Evolutionary conservation across 2,329 filamentous ascomycete genomes (phyloP), one percentile per base, ranked within the genome.

Genomic region (Calonectria leucothoes): DNA sequence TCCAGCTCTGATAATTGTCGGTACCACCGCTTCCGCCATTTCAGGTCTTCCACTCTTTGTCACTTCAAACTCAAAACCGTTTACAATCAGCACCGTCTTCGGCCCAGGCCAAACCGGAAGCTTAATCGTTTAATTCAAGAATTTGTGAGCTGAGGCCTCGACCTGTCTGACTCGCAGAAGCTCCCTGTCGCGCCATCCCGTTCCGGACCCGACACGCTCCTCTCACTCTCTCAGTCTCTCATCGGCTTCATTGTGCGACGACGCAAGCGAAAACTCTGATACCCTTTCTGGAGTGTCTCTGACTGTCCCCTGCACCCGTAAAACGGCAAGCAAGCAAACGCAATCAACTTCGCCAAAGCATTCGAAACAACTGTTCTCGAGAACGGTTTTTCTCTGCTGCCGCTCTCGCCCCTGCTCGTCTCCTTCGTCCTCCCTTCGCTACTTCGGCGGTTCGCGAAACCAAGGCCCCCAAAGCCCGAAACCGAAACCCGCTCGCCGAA

Each of bases 111-210:
- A 52, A 51, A 59, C 45, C 55, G 57, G 65, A 72, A 72, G 70
- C 57, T 72, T 72, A 72, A 72, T 68, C 52, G 39, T 20, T 39
- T 45, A 61, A 63, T 63, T 55, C 55, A 57, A 63, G 29, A 14
- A 66, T 37, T 23, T 31, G 57, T 69, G 66, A 65, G n/a, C 59
- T 23, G 66, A 70, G 74, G 77, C 68, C 77, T 79, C 77, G 77
- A 77, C 52, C 71, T 52, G 59, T 49, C 71, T 78, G 72, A 72
- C 57, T 72, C 73, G 70, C 35, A 27, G 39, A 63, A 70, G 65
- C 67, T 51, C 49, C 42, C 35, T 63, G 49, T 49, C 48, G 66
- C 17, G 25, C 59, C 48, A 39, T 35, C 45, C 59, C 64, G 64
- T 52, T 71, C 69, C 69, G 69, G 64, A 72, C 70, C 64, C 70